These are phyloP conservation scores for Arthrobotrys pseudoclavata DNA, from an alignment of 2,329 filamentous ascomycete species.

Conservation along the genomic window DNA sequence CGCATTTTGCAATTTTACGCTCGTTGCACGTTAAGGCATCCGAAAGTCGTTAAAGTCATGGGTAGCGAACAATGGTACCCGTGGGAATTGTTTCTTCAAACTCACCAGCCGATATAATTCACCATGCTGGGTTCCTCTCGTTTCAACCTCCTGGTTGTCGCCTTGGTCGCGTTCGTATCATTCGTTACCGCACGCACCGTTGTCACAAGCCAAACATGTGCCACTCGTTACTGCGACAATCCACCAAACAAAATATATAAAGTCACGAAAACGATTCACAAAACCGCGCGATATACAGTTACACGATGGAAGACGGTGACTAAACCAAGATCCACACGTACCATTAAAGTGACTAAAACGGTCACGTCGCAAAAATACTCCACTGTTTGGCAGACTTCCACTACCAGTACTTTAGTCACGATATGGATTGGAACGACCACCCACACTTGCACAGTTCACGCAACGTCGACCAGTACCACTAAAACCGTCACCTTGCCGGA, in stretches of 20 bases:
- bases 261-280: slow-evolving; percentile 28
- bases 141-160: slow-evolving; percentile 8
- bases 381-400: slow-evolving; percentile 16
- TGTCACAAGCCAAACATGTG: slow-evolving; percentile 31
- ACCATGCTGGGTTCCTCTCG: slow-evolving; percentile 16
- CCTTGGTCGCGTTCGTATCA: slow-evolving; percentile 23
- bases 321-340: slow-evolving; percentile 22
- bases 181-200: slow-evolving; percentile 32
- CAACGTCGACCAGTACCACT: neutral
- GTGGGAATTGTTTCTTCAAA: neutral
- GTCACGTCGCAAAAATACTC: slow-evolving; percentile 2
- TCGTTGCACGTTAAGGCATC: neutral
- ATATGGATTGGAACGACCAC: slow-evolving; percentile 32
- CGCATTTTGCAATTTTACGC: neutral
- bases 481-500: neutral
- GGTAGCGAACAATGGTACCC: neutral
- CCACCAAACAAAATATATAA: slow-evolving; percentile 3
- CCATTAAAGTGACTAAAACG: slow-evolving; percentile 11
- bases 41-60: neutral
- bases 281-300: slow-evolving; percentile 16
- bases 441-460: slow-evolving; percentile 6
- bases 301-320: slow-evolving; percentile 33
- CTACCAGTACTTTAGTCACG: slow-evolving; percentile 6
- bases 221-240: slow-evolving; percentile 35
- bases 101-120: neutral